Conservation (phyloP, 441 rosid genomes). For the Populus tomentosa region DNA sequence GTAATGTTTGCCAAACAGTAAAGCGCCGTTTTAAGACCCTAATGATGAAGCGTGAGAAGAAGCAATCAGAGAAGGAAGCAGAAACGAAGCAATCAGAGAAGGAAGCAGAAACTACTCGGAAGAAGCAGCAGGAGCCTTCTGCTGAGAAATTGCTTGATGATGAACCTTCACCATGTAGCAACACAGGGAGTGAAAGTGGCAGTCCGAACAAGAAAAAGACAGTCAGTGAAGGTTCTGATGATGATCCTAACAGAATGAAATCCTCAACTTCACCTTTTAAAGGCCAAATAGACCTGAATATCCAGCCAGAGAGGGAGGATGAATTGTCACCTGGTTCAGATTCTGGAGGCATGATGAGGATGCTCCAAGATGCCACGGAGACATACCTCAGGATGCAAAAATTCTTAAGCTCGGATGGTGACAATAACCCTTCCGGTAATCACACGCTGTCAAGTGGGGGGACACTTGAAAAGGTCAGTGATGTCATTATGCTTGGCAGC, state of each 20-base stretch:
- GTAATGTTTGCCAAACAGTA: slow-evolving; percentile 87
- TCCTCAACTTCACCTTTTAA: slow-evolving; percentile 54
- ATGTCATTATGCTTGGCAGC: slow-evolving; percentile 14
- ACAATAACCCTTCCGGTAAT: slow-evolving; percentile 20
- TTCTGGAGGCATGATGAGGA: slow-evolving; percentile 38
- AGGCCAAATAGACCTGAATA: slow-evolving; percentile 83
- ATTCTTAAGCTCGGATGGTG: slow-evolving; percentile 29
- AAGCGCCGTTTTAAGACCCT: slow-evolving; percentile 91
- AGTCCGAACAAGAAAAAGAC: slow-evolving; percentile 39
- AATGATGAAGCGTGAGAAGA: slow-evolving; percentile 83
- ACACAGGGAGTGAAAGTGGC: slow-evolving; percentile 12
- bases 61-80: slow-evolving; percentile 59
- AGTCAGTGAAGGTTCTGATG: slow-evolving; percentile 41
- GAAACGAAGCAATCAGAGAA: slow-evolving; percentile 53
- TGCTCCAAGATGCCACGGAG: slow-evolving; percentile 45
- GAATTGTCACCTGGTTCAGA: slow-evolving; percentile 60
- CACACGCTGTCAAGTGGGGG: slow-evolving; percentile 21
- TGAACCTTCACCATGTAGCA: slow-evolving; percentile 33
- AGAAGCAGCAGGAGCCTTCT: slow-evolving; percentile 32
- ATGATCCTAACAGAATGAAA: slow-evolving; percentile 40
- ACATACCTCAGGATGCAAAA: slow-evolving; percentile 35
- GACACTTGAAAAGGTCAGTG: slow-evolving; percentile 20
- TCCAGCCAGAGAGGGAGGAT: slow-evolving; percentile 87
- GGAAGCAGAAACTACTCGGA: slow-evolving; percentile 2
- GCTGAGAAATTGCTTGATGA: slow-evolving; percentile 44